Evolutionary conservation across 1,139 yeast genomes (phyloP), one percentile per base, ranked within the genome.

Genomic region (Tardiomyces digboiensis): DNA sequence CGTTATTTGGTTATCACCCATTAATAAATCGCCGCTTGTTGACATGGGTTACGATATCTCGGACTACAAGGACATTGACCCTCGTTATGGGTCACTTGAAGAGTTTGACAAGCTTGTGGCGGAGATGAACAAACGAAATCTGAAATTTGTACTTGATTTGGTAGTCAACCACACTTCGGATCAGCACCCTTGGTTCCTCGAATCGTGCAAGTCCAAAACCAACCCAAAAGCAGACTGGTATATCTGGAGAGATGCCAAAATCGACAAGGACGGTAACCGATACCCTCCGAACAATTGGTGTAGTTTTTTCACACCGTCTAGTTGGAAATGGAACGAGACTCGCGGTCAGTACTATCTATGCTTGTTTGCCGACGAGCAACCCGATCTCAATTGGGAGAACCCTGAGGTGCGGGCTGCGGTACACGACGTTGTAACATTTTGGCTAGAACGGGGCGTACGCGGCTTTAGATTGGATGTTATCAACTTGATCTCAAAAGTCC

Each of bases 11-110:
- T 61, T 76, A 46, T 72, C 75, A 21, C 82, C 82, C 37, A 72
- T 74, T 66, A 76, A 68, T 59, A 77, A 74, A 49, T 73, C 79
- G 2, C 82, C 82, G 3, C 77, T 73, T 54, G 75, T 72, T 39
- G 82, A 77, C 54, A 76, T 77, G 82, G 82, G 82, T 2, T 77
- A 77, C 57, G 82, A 77, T 54, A 74, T 77, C 52, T 63, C 74
- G 33, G 72, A 77, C 59, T 77, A 77, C 57, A 68, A 73, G 54
- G 67, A 61, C 14, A 68, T 77, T 36, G 70, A 75, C 56, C 72
- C 75, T 3, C 65, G 64, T 49, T 77, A 75, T 55, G 82, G 82
- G 41, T 68, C 77, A 8, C 57, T 75, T 59, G 70, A 70, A 42
- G 78, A 74, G 51, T 70, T 73, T 71, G 74, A 74, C 51, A 50